phyloP scores from a whole-genome alignment of 768 basidiomycete genomes.

The Lactifluus piperatus region DNA sequence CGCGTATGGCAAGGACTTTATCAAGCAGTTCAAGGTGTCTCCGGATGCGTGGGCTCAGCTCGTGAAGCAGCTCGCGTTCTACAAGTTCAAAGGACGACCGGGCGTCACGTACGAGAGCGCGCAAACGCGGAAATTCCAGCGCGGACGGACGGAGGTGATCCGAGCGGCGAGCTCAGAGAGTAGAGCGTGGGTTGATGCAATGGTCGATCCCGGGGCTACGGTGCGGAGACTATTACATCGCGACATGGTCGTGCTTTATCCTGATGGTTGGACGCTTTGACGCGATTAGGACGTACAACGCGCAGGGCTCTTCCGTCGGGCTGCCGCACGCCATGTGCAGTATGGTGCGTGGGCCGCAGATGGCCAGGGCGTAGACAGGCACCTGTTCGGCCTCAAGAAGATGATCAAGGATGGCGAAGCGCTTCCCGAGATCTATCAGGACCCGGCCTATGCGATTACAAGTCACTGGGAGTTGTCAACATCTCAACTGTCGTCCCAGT shows the following conservation, averaged over 20 bases:
- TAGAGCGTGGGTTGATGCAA: constrained; percentile 82
- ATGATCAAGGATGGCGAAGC: constrained; percentile 64
- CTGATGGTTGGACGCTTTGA: background rate
- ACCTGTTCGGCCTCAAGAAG: constrained; percentile 90
- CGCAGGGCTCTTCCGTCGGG: constrained; percentile 59
- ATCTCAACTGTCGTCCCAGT: constrained; percentile 72
- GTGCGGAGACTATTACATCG: constrained; percentile 29
- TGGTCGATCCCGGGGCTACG: constrained; percentile 50
- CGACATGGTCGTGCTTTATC: background rate
- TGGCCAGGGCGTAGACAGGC: constrained; percentile 90
- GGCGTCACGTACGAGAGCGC: constrained; percentile 88
- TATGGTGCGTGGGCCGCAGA: constrained; percentile 90
- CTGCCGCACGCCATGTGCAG: constrained; percentile 74
- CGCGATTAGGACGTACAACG: constrained; percentile 43
- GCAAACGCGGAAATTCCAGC: constrained; percentile 87
- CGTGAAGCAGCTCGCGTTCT: constrained; percentile 92
- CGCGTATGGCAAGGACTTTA: constrained; percentile 72
- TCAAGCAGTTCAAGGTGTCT: constrained; percentile 74
- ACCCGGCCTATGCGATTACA: constrained; percentile 58
- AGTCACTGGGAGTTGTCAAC: constrained; percentile 93
- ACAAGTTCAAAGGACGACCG: constrained; percentile 69
- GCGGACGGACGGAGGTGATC: constrained; percentile 93
- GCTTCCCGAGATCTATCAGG: constrained; percentile 65
- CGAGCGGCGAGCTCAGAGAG: constrained; percentile 75
- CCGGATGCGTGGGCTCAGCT: constrained; percentile 96